Conservation (phyloP, 176 grass and related monocot genomes). For the Zizania latifolia region DNA sequence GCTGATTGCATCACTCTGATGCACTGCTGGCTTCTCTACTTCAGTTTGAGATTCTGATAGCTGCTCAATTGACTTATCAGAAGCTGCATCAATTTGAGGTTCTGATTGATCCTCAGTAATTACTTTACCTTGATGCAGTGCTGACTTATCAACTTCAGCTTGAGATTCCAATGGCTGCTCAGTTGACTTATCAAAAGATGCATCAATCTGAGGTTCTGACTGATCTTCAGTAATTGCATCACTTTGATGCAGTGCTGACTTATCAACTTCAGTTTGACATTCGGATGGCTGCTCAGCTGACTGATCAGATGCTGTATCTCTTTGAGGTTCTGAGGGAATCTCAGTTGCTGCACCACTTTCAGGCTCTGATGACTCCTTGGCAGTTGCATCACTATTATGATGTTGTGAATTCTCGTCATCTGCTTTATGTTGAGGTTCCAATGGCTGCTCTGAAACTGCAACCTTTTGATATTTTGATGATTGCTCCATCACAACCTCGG, state of each 20-base stretch:
- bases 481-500: constrained; percentile 7
- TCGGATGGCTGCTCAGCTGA: constrained; percentile 14
- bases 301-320: constrained; percentile 11
- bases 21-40: background rate
- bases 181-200: background rate
- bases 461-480: constrained; percentile 11
- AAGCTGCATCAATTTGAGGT: constrained; percentile 9
- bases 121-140: background rate
- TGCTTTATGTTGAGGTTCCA: constrained; percentile 26
- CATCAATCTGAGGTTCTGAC: constrained; percentile 22
- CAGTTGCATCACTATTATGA: constrained; percentile 4
- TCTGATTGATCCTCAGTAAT: background rate
- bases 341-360: background rate
- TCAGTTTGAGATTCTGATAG: background rate
- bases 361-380: constrained; percentile 15
- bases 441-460: constrained; percentile 1
- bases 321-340: constrained; percentile 19
- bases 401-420: constrained; percentile 8
- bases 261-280: constrained; percentile 3
- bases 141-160: constrained; percentile 7
- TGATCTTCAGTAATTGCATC: background rate
- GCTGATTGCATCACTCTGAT: background rate
- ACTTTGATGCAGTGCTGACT: constrained; percentile 16
- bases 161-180: constrained; percentile 16
- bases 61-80: background rate